phyloP scores from a whole-genome alignment of 2,329 filamentous ascomycete genomes.

The Immersiporthe knoxdaviesiana region DNA sequence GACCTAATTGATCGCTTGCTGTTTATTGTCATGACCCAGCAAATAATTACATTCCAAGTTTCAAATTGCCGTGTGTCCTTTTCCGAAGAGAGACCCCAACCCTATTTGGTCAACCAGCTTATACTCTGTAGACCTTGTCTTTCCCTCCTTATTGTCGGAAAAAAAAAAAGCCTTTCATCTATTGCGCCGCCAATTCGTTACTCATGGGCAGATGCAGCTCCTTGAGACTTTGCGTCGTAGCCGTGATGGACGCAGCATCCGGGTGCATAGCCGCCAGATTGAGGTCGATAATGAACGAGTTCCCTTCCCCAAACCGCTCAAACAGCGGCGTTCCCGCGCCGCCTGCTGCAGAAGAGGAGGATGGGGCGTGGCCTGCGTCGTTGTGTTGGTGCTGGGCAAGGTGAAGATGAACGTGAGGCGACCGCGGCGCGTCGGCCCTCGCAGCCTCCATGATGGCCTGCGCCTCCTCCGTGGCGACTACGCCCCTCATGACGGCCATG shows the following conservation, averaged over 20 bases:
- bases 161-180: neutral
- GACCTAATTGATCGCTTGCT: too few species aligned
- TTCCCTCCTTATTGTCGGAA: neutral
- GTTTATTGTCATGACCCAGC: neutral
- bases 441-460: conserved; percentile 18
- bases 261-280: conserved; percentile 19
- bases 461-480: conserved; percentile 28
- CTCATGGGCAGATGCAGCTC: conserved; percentile 9
- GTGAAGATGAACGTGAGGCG: neutral
- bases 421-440: neutral
- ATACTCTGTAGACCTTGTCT: too few species aligned
- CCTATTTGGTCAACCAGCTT: neutral
- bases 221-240: conserved; percentile 1
- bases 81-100: neutral
- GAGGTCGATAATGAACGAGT: conserved; percentile 23
- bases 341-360: neutral
- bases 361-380: too few species aligned
- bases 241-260: conserved; percentile 16
- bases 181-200: neutral
- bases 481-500: conserved; percentile 32
- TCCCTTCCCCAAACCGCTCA: neutral
- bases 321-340: neutral
- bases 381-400: too few species aligned
- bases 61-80: neutral
- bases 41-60: neutral